Evolutionary conservation across 805 yeast species (phyloP), one percentile per base, ranked within the genome.

Genomic region (Kuraishia borneana): DNA sequence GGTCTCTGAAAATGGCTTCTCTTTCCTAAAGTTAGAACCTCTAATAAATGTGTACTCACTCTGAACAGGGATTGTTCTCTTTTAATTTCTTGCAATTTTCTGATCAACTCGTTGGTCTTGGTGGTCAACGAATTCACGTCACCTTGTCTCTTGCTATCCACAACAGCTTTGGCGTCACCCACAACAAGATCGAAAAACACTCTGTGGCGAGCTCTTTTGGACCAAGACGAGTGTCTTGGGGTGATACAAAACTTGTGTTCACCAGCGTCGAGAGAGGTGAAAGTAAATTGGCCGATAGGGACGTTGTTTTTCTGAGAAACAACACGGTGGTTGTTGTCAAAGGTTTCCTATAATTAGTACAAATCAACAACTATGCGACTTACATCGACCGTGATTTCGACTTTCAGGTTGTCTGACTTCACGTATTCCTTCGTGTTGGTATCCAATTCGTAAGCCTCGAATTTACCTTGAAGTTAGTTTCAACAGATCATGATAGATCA

Each of bases 231-330:
- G 41, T 60, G 67, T 33, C 50, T 48, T 33, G 76, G 76, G 27
- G 75, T 76, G 54, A 81, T 61, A 56, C 92, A 81, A 51, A 81
- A 72, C 56, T 73, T 75, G 59, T 81, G 89, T 49, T 81, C 89
- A 46, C 92, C 92, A 13, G 80, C 62, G 42, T 78, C 88, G 27
- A 71, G 56, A 2, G 89, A 81, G 25, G 82, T 73, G 60, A 79
- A 80, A 7, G 84, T 70, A 49, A 81, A 77, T 41, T 77, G 82
- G 21, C 87, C 85, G 27, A 58, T 56, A 27, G 84, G 71, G n/a
- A n/a, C n/a, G 6, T 70, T 53, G 26, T 77, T 73, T 54, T 72
- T 78, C 50, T 79, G 88, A 39, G 73, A 71, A 19, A 76, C 82
- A 36, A 81, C 88, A 45, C 80, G 61, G 51, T 81, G 83, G 56